phyloP scores from a whole-genome alignment of 371 early-diverging fungal genomes.

The Rhizomucor miehei region DNA sequence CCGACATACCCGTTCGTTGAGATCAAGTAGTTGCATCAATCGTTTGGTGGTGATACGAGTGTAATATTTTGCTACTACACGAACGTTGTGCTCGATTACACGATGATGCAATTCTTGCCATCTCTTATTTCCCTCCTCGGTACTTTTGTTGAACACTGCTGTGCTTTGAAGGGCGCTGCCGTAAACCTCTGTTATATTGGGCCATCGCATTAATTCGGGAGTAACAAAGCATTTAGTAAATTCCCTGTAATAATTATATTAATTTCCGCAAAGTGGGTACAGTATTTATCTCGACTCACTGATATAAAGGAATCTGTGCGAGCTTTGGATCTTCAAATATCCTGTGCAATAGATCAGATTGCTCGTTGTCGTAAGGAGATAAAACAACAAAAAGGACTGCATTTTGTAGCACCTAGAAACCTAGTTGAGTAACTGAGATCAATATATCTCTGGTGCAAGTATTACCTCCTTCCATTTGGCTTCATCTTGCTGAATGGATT shows the following conservation, averaged over 20 bases:
- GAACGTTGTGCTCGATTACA: conserved; percentile 97
- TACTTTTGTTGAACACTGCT: conserved; percentile 65
- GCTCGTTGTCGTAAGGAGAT: conserved; percentile 95
- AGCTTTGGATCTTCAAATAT: conserved; percentile 77
- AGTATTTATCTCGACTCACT: conserved; percentile 39
- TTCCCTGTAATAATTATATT: conserved; percentile 47
- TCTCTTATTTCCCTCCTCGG: conserved; percentile 77
- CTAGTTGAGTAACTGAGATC: background rate
- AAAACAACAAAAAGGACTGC: conserved; percentile 83
- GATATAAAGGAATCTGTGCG: conserved; percentile 66
- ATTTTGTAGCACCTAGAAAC: conserved; percentile 61
- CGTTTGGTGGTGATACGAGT: conserved; percentile 79
- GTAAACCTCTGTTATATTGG: conserved; percentile 85
- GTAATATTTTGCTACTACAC: conserved; percentile 95
- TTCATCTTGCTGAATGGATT: conserved; percentile 75
- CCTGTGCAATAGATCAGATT: conserved; percentile 88
- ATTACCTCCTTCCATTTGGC: conserved; percentile 73
- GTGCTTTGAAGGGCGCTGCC: conserved; percentile 69
- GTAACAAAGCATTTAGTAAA: conserved; percentile 89
- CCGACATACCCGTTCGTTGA: conserved; percentile 37
- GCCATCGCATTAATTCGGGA: conserved; percentile 92
- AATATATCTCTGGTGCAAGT: background rate
- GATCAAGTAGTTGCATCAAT: conserved; percentile 44
- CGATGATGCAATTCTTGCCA: conserved; percentile 88
- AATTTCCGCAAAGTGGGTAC: background rate